Evolutionary conservation across 2,329 filamentous ascomycete genomes (phyloP).

Genomic region (Sphaerulina populicola): DNA sequence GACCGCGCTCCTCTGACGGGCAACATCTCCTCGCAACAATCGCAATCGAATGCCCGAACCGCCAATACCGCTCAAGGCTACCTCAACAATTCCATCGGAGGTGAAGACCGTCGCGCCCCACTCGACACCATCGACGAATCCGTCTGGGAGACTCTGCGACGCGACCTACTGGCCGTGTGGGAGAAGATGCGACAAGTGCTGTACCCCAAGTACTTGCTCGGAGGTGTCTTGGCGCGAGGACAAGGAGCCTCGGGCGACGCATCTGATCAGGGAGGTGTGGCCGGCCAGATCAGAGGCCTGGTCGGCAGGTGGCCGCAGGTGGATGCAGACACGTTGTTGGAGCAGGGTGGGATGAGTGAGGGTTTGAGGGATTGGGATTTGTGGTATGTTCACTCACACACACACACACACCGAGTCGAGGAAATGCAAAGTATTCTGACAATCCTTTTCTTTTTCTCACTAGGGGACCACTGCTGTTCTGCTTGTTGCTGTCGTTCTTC

Average conservation of each 20-base stretch:
- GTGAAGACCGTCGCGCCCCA: conserved; percentile 82
- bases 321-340: conserved; percentile 55
- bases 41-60: conserved; percentile 47
- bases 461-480: conserved; percentile 89
- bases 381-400: conserved; percentile 56
- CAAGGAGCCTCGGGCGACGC: conserved; percentile 48
- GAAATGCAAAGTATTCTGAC: conserved; percentile 18
- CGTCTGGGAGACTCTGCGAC: conserved; percentile 92
- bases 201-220: conserved; percentile 87
- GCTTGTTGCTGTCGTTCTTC: conserved; percentile 76
- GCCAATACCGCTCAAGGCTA: conserved; percentile 63
- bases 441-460: no score
- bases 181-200: conserved; percentile 97
- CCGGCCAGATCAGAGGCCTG: conserved; percentile 45
- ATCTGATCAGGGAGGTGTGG: conserved; percentile 31
- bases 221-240: conserved; percentile 52
- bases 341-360: conserved; percentile 68
- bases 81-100: conserved; percentile 79
- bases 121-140: conserved; percentile 94
- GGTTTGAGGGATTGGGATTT: conserved; percentile 94
- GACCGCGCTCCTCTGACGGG: conserved; percentile 74
- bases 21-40: conserved; percentile 56
- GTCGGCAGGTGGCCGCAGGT: conserved; percentile 53
- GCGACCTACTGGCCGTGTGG: conserved; percentile 89
- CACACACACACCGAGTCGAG: neutral